A percentile compares a stretch with the other conserved stretches of the same genome.
phyloP scores from a whole-genome alignment of 345 rosid genomes.

The Turritis glabra region DNA sequence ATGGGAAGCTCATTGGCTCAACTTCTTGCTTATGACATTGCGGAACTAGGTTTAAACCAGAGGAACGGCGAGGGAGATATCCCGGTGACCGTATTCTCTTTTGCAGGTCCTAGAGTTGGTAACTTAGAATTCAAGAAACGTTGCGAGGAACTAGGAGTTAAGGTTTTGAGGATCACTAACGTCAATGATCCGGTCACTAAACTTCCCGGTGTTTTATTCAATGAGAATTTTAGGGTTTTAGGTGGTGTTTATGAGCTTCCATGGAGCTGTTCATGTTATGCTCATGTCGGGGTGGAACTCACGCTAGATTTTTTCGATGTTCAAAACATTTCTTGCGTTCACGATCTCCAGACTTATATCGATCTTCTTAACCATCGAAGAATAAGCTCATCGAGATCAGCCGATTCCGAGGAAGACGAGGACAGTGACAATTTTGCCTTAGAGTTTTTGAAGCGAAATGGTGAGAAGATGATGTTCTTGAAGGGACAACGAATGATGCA shows the following conservation, averaged over 20 bases:
- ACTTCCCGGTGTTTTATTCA: slow-evolving; percentile 74
- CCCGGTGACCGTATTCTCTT: slow-evolving; percentile 70
- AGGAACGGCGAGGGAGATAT: slow-evolving; percentile 7
- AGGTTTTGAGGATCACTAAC: slow-evolving; percentile 67
- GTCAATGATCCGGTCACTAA: slow-evolving; percentile 80
- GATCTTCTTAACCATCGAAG: slow-evolving; percentile 45
- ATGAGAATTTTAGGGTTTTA: slow-evolving; percentile 70
- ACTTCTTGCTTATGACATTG: slow-evolving; percentile 77
- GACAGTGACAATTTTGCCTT: not conserved
- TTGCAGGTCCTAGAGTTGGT: slow-evolving; percentile 92
- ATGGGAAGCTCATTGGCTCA: slow-evolving; percentile 89
- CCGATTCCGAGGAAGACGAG: not conserved
- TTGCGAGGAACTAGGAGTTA: slow-evolving; percentile 78
- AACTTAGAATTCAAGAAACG: slow-evolving; percentile 67
- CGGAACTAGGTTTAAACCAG: slow-evolving; percentile 63
- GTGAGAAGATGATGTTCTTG: slow-evolving; percentile 25
- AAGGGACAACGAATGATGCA: slow-evolving; percentile 29
- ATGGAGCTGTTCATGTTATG: slow-evolving; percentile 80
- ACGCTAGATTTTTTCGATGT: slow-evolving; percentile 63
- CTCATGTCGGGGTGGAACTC: slow-evolving; percentile 75
- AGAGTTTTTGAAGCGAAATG: slow-evolving; percentile 39
- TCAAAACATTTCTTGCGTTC: slow-evolving; percentile 71
- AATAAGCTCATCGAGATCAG: slow-evolving; percentile 21
- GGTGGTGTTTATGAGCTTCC: slow-evolving; percentile 64
- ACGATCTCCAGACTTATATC: slow-evolving; percentile 70